Base-by-base conservation (phyloP, 2,329 filamentous ascomycete genomes). In the Talaromyces sp. region DNA sequence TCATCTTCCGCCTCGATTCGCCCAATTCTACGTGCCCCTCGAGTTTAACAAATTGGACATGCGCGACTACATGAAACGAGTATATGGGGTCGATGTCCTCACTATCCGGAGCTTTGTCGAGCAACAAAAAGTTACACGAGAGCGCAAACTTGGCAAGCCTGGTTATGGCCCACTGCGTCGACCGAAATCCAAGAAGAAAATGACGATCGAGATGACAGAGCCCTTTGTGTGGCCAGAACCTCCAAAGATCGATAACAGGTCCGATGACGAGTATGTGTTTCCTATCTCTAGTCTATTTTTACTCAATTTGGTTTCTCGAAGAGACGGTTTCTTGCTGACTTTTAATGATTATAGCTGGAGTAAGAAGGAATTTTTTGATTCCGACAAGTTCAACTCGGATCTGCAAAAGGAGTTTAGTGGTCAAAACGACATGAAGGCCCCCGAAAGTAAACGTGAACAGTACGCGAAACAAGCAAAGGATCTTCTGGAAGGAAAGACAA, bases 31-130 rank as follows among this genome's bases (percentile, higher is more conserved):
- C 70, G 93, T 97, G 32, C 94, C 94, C 11, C 83, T 97, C 68
- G 87, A 85, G 68, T 92, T 97, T 82, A 96, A 91, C 82, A 99
- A 99, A 79, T 88, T 97, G 76, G 94, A 99, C 75, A 80, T 99
- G 48, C 90, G 92, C 75, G 92, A 97, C 80, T 99, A 97, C 80
- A 88, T 99, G 63, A 90, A 85, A 79, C 87, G 96, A 75, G 84
- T 85, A 50, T 99, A 99, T 81, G 82, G 84, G 62, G 87, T 97
- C 63, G 83, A 87, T 65, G 85, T 88, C 58, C 79, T 85, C 57
- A 81, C 81, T 65, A 86, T 97, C 63, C 89, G 93, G 63, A 92
- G 90, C 57, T 93, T 85, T 71, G 85, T 97, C 70, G 87, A 90
- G 68, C 85, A 88, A 76, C 82, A 86, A 72, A 84, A 83, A 53